Conservation (phyloP, 31 red algal species). For the Odonthalia washingtoniensis region DNA sequence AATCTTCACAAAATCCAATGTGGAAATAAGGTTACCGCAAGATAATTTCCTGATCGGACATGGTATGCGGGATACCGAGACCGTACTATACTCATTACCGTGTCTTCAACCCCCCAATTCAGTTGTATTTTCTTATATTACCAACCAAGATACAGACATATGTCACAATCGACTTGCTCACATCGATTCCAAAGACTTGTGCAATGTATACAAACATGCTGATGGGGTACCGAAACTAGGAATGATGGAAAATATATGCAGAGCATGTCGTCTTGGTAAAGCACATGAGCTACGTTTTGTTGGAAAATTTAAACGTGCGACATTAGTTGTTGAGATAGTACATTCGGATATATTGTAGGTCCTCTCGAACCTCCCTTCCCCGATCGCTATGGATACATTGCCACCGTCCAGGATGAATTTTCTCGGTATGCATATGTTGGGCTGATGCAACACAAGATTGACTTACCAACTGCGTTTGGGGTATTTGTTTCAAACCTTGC, state of each 20-base stretch:
- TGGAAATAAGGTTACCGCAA: not conserved
- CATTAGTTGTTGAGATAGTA: slow-evolving; percentile 9
- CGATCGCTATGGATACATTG: not conserved
- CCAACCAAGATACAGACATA: not conserved
- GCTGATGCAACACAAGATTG: slow-evolving; percentile 27
- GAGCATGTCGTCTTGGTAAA: slow-evolving; percentile 21
- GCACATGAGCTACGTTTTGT: slow-evolving; percentile 31
- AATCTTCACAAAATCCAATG: not conserved
- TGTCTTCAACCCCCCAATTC: not conserved
- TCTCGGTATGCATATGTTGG: slow-evolving; percentile 23
- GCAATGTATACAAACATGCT: slow-evolving; percentile 4
- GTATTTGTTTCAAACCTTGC: not conserved
- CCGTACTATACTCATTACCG: slow-evolving; percentile 15
- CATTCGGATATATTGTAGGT: slow-evolving; percentile 42
- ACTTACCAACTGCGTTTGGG: not conserved
- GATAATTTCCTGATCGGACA: not conserved
- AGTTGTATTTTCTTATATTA: not conserved
- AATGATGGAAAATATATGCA: slow-evolving; percentile 19
- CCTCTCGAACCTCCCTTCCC: slow-evolving; percentile 18
- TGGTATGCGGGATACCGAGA: not conserved
- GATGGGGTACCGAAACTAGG: slow-evolving; percentile 1
- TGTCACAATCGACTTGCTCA: slow-evolving; percentile 24
- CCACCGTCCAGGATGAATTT: slow-evolving; percentile 24
- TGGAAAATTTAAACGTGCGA: slow-evolving; percentile 10
- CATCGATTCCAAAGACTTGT: slow-evolving; percentile 11